A percentile compares a stretch with the other conserved stretches of the same genome.
Evolutionary conservation across 768 basidiomycete genomes (phyloP).

Genomic region (Hemileccinum impolitum): DNA sequence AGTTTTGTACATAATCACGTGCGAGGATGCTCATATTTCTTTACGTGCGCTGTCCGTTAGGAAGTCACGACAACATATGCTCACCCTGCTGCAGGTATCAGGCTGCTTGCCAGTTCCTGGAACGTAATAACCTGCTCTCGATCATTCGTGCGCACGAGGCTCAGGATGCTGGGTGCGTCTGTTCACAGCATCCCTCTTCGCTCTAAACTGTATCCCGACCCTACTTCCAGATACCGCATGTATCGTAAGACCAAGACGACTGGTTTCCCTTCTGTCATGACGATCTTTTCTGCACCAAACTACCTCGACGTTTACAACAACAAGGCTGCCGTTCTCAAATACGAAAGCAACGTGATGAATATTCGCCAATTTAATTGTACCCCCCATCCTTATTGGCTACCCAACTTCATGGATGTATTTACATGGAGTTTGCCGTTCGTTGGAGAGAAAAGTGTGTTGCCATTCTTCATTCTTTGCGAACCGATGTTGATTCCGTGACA

Average conservation of each 20-base stretch:
- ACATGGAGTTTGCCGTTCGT: constrained; percentile 99
- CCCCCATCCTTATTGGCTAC: constrained; percentile 96
- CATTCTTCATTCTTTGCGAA: not conserved
- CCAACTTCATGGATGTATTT: constrained; percentile 99
- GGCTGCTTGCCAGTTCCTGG: constrained; percentile 95
- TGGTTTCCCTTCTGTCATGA: constrained; percentile 99
- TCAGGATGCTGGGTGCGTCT: constrained; percentile 89
- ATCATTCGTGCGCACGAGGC: constrained; percentile 99
- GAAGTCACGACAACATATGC: not conserved
- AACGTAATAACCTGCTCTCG: constrained; percentile 92
- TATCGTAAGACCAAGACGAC: constrained; percentile 98
- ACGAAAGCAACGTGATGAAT: constrained; percentile 98
- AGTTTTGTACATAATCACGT: constrained; percentile 96
- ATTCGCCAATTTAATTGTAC: constrained; percentile 97
- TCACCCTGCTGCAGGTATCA: constrained; percentile 63
- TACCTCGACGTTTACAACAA: constrained; percentile 99
- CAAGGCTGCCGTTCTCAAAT: constrained; percentile 98
- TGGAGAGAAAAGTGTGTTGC: constrained; percentile 83
- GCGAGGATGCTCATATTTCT: constrained; percentile 95
- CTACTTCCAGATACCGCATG: constrained; percentile 78
- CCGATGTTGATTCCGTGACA: constrained; percentile 30
- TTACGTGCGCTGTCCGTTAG: constrained; percentile 50
- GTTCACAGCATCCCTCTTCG: not conserved
- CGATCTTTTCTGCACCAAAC: constrained; percentile 98
- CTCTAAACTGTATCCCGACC: not conserved